Conservation (phyloP, 1,139 yeast species). For the Debaryomyces singareniensis region DNA sequence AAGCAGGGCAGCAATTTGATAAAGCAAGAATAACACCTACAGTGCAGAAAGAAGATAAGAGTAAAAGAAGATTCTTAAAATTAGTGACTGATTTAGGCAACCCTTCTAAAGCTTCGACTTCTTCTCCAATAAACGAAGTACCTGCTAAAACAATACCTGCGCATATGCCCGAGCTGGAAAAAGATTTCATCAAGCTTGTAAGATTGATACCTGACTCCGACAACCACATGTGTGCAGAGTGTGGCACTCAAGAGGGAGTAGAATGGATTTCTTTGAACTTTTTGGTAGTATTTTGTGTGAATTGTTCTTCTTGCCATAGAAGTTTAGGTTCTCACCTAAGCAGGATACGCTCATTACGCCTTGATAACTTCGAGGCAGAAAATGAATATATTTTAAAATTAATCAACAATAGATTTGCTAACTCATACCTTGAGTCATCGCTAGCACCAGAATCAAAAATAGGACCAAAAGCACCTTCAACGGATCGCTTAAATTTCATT, state of each 20-base stretch:
- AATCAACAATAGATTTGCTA: constrained; percentile 35
- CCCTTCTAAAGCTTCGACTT: constrained; percentile 6
- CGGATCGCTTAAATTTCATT: constrained; percentile 38
- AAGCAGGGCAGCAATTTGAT: constrained; percentile 41
- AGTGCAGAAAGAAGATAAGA: constrained; percentile 4
- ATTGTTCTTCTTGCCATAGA: constrained; percentile 64
- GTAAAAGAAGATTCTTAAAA: constrained; percentile 6
- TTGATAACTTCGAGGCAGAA: constrained; percentile 45
- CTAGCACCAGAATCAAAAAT: constrained; percentile 13
- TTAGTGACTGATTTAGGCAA: constrained; percentile 9
- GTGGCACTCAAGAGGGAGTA: constrained; percentile 57
- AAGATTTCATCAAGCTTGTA: constrained; percentile 37
- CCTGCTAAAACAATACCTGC: constrained; percentile 31
- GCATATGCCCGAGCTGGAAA: constrained; percentile 13
- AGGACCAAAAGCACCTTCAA: constrained; percentile 28
- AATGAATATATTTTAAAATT: constrained; percentile 30
- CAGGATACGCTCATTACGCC: constrained; percentile 42
- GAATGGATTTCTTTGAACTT: constrained; percentile 88
- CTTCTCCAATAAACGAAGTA: constrained; percentile 15
- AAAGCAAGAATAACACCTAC: constrained; percentile 16
- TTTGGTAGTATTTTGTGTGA: constrained; percentile 68
- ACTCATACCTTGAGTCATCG: constrained; percentile 30
- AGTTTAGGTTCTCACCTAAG: constrained; percentile 47
- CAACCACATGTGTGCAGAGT: constrained; percentile 72
- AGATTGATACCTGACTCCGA: constrained; percentile 42